These are phyloP conservation scores for Colletotrichum tofieldiae DNA, from an alignment of 2,329 filamentous ascomycete species.

Conservation along the genomic window DNA sequence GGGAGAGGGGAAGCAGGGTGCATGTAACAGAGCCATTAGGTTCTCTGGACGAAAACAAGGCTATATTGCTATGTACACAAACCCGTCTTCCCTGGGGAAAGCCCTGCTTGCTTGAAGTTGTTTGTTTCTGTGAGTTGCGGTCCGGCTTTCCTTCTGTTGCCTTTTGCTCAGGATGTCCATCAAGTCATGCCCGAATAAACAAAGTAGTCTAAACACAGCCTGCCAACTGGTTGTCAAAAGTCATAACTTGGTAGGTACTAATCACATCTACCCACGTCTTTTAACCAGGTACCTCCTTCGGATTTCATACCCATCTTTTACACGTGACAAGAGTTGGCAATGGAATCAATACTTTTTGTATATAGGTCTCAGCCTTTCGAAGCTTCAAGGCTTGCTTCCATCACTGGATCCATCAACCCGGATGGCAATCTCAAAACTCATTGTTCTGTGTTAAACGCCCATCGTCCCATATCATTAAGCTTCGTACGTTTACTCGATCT, in stretches of 20 bases:
- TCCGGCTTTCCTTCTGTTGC: background rate
- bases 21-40: background rate
- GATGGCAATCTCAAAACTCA: slow-evolving; percentile 10
- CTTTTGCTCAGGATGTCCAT: background rate
- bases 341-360: slow-evolving; percentile 21
- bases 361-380: background rate
- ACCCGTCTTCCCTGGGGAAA: background rate
- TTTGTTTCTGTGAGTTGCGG: too few relatives aligned
- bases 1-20: background rate
- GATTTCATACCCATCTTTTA: background rate
- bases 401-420: slow-evolving; percentile 2
- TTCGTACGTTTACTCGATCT: slow-evolving; percentile 56
- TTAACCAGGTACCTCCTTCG: background rate
- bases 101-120: background rate
- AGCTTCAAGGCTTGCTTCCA: slow-evolving; percentile 11
- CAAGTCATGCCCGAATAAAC: background rate
- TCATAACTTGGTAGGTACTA: background rate
- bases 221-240: background rate
- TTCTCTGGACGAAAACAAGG: background rate
- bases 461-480: slow-evolving; percentile 30
- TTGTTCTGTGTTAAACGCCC: slow-evolving; percentile 25
- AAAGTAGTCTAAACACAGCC: background rate
- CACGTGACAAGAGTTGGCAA: background rate
- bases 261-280: background rate
- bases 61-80: background rate